Evolutionary conservation across 176 grass and related monocot species (phyloP).

Genomic region (Paspalum notatum): DNA sequence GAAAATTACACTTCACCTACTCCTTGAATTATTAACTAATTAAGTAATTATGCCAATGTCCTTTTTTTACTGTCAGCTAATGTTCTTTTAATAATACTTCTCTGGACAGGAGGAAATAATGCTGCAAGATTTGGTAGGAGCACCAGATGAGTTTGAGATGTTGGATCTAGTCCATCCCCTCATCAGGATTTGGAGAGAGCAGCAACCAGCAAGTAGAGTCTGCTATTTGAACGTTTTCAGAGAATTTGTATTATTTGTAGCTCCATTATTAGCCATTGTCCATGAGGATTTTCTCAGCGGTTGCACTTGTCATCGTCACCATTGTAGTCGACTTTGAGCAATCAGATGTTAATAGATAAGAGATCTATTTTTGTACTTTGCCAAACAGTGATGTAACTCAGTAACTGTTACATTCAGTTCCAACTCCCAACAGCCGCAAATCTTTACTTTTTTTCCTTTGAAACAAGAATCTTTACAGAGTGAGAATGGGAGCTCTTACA

Average conservation of each 20-base stretch:
- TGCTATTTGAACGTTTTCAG: conserved; percentile 40
- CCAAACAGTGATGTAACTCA: conserved; percentile 15
- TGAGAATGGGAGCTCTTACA: conserved; percentile 1
- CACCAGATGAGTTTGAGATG: conserved; percentile 72
- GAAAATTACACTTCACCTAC: conserved; percentile 18
- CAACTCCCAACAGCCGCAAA: neutral
- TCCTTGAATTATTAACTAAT: neutral
- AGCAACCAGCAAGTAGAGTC: conserved; percentile 41
- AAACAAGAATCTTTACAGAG: conserved; percentile 22
- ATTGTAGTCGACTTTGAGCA: conserved; percentile 39
- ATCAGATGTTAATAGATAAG: conserved; percentile 55
- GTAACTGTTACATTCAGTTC: conserved; percentile 8
- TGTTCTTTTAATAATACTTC: neutral
- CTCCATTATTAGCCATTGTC: conserved; percentile 39
- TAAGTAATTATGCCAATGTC: conserved; percentile 11
- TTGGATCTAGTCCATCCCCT: conserved; percentile 71
- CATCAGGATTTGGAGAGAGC: conserved; percentile 47
- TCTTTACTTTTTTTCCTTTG: neutral
- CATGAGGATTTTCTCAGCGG: conserved; percentile 43
- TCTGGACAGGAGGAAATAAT: conserved; percentile 56
- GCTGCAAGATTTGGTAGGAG: conserved; percentile 52
- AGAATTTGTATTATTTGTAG: conserved; percentile 39
- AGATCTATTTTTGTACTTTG: conserved; percentile 39
- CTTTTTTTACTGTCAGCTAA: too few relatives aligned
- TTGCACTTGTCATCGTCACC: conserved; percentile 26